Evolutionary conservation across 202 grass and related monocot genomes (phyloP).

Genomic region (Zizania palustris): DNA sequence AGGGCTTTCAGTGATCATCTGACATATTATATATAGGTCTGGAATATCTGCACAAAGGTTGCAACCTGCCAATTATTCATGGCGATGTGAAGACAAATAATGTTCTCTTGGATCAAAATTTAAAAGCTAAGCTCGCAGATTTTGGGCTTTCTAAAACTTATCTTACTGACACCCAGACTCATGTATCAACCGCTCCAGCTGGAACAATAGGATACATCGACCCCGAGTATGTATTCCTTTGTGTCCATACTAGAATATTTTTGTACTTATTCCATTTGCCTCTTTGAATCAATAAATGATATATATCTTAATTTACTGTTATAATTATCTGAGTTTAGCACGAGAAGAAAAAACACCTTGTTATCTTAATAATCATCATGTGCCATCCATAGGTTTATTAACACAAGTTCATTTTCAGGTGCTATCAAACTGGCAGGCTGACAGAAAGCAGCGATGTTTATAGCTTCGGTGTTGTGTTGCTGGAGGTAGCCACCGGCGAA

Average conservation of each 20-base stretch:
- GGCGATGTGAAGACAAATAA: constrained; percentile 60
- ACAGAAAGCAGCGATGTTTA: constrained; percentile 53
- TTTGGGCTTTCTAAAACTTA: constrained; percentile 51
- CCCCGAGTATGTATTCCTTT: constrained; percentile 39
- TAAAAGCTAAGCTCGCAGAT: constrained; percentile 62
- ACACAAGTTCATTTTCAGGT: constrained; percentile 20
- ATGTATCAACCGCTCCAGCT: constrained; percentile 29
- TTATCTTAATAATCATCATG: no score
- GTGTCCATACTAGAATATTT: background rate
- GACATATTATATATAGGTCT: constrained; percentile 38
- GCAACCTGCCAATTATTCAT: constrained; percentile 50
- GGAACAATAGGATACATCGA: constrained; percentile 53
- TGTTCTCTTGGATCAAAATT: constrained; percentile 48
- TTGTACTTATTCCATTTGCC: background rate
- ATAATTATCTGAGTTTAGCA: background rate
- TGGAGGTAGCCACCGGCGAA: constrained; percentile 51
- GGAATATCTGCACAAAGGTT: constrained; percentile 58
- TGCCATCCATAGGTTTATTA: no score
- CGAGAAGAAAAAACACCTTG: no score
- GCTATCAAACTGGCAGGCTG: constrained; percentile 38
- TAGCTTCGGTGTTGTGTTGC: constrained; percentile 53
- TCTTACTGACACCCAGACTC: constrained; percentile 39
- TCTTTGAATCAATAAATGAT: no score
- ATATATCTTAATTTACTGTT: background rate
- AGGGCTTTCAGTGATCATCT: no score